Evolutionary conservation across 257 asterid species (phyloP), one percentile per base, ranked within the genome.

Genomic region (Penstemon eatonii): DNA sequence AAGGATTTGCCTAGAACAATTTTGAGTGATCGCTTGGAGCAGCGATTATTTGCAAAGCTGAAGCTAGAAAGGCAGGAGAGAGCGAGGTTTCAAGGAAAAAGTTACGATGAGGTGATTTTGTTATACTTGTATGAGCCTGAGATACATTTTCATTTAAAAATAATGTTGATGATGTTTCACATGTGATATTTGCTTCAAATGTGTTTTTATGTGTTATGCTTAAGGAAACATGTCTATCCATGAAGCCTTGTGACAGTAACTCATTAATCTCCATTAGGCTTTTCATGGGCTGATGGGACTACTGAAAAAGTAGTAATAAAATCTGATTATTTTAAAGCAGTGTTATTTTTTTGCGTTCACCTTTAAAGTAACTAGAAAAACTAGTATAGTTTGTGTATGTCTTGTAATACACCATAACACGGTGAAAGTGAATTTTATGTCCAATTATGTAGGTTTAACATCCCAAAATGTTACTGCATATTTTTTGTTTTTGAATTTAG

Each of bases 1-100:
- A 83, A 87, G 80, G 99, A 94, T 78, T 87, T 94, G 68, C 99
- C 99, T 43, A 83, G 86, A 80, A 89, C 99, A 56, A 83, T 82
- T 77, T 88, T 94, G 66, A 94, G 99, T 8, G 99, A 94, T 80
- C 96, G 87, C 75, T 82, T 94, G 78, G 99, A 94, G 85, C 83
- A 79, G 70, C 89, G 99, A 42, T 75, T 94, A 68, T 84, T 84
- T 73, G 65, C 68, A 67, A 84, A 89, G 68, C 72, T 94, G 79
- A 87, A 84, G 86, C 89, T 81, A 53, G 99, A 94, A 79, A 85
- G 96, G 81, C 89, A 73, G 61, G 93, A 94, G 69, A 86, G 99
- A 73, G 96, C 99, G 63, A 83, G 82, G 76, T 63, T 63, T 67
- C 95, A 85, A 60, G 97, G 96, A 56, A 91, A 80, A 78, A 77